Evolutionary conservation across 2,329 filamentous ascomycete genomes (phyloP), one percentile per base, ranked within the genome.

Genomic region (Fusarium pseudocircinatum): DNA sequence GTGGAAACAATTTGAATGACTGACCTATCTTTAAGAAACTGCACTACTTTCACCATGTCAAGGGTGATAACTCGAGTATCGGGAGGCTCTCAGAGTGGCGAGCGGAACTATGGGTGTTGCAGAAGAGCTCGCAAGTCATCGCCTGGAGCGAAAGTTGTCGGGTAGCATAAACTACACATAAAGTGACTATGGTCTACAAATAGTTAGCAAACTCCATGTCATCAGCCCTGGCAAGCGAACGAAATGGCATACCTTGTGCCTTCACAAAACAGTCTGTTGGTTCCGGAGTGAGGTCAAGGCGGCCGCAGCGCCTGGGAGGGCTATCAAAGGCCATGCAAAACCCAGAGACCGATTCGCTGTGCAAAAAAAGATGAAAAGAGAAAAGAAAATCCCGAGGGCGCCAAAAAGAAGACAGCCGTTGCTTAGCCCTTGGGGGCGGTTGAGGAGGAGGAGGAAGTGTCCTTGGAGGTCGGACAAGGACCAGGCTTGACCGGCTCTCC

Each of bases 21-120:
- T 14, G 2, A 44, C 24, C 12, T 28, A 28, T 28, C 26, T 28
- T 28, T 28, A 28, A 24, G 40, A 16, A 24, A 6, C 40, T 1
- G 9, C 7, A n/a, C n/a, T 22, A 0, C 9, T 6, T 11, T 10
- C 9, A 6, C 10, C 14, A 24, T 42, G 0, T 2, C 0, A 11
- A 24, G 14, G 14, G 15, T 1, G 9, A 24, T 12, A 6, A 9
- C n/a, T 7, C 9, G 8, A 43, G 10, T 11, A 18, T 26, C 11
- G 16, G 3, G 11, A 46, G 12, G 13, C 7, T 15, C 44, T 22
- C 5, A 15, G 4, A 7, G 18, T 46, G 2, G 13, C 6, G 15
- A 14, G 44, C 8, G 26, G 9, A 28, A 6, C 11, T 15, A 11
- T 28, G 1, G 18, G 13, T 47, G 14, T 22, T 30, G 9, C 26